Conservation (phyloP, 139 green algal species). For the Tetraselmis chui region DNA sequence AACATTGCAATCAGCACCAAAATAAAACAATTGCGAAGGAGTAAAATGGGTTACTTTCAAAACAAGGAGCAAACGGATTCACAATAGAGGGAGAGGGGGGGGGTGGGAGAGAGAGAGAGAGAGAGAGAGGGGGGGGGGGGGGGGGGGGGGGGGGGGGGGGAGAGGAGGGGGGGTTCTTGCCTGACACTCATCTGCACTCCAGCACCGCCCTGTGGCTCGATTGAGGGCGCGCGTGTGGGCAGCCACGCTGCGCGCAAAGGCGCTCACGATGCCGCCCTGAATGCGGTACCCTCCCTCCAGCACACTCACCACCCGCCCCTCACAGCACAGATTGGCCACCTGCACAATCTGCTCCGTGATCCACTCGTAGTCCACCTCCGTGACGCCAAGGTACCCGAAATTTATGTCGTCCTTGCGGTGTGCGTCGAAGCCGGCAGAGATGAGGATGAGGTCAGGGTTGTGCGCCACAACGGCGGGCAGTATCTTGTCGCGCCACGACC, state of each 20-base stretch:
- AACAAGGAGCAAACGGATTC: too few relatives aligned
- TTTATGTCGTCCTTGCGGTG: constrained; percentile 83
- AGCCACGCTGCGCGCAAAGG: constrained; percentile 79
- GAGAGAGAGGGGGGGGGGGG: background rate
- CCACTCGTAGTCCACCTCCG: constrained; percentile 84
- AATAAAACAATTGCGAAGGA: background rate
- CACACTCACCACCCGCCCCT: constrained; percentile 71
- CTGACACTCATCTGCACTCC: constrained; percentile 2
- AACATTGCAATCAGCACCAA: background rate
- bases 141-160: too few relatives aligned
- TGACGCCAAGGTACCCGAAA: constrained; percentile 73
- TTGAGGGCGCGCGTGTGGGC: constrained; percentile 71
- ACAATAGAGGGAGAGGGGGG: too few relatives aligned
- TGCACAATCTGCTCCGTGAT: constrained; percentile 77
- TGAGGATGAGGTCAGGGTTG: constrained; percentile 79
- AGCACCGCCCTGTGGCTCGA: background rate
- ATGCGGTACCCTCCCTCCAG: constrained; percentile 91
- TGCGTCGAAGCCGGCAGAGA: constrained; percentile 87
- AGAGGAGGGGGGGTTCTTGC: background rate
- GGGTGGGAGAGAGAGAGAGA: background rate
- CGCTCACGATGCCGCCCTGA: constrained; percentile 60
- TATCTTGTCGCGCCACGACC: constrained; percentile 84
- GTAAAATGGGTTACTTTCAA: background rate
- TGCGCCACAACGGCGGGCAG: constrained; percentile 63
- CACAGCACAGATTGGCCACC: constrained; percentile 56